Percentiles rank a stretch among this genome's conserved stretches.
phyloP scores from a whole-genome alignment of 2,329 filamentous ascomycete genomes.

The Aphanocladium album region DNA sequence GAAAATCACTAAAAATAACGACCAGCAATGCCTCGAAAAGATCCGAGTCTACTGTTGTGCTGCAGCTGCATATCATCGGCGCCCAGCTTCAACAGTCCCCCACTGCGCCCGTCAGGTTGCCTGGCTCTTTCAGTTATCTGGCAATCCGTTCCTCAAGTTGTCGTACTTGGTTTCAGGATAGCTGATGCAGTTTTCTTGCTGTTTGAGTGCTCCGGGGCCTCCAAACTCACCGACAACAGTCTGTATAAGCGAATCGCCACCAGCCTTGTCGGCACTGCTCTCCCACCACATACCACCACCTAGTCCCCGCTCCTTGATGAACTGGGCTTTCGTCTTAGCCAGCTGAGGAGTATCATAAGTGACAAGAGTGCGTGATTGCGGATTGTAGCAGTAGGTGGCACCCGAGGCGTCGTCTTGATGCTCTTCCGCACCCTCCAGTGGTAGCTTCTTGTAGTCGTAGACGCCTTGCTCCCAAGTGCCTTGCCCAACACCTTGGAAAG shows the following conservation, averaged over 20 bases:
- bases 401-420: conserved; percentile 56
- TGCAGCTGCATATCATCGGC: not conserved
- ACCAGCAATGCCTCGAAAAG: too few relatives aligned
- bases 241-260: conserved; percentile 61
- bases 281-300: conserved; percentile 99
- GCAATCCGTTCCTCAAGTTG: conserved; percentile 58
- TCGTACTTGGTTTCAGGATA: conserved; percentile 67
- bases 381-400: conserved; percentile 75
- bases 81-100: not conserved
- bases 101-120: not conserved
- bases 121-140: conserved; percentile 31
- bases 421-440: conserved; percentile 61
- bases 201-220: conserved; percentile 44
- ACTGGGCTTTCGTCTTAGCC: conserved; percentile 65
- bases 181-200: conserved; percentile 52
- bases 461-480: conserved; percentile 83
- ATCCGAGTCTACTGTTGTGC: not conserved
- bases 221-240: conserved; percentile 58
- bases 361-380: conserved; percentile 59
- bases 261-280: conserved; percentile 68
- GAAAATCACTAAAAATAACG: too few relatives aligned
- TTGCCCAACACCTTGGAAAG: conserved; percentile 67
- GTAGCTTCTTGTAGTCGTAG: conserved; percentile 84
- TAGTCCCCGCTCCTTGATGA: conserved; percentile 60
- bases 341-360: conserved; percentile 71